Conservation (phyloP, 257 asterid species). For the Scutellaria barbata region DNA sequence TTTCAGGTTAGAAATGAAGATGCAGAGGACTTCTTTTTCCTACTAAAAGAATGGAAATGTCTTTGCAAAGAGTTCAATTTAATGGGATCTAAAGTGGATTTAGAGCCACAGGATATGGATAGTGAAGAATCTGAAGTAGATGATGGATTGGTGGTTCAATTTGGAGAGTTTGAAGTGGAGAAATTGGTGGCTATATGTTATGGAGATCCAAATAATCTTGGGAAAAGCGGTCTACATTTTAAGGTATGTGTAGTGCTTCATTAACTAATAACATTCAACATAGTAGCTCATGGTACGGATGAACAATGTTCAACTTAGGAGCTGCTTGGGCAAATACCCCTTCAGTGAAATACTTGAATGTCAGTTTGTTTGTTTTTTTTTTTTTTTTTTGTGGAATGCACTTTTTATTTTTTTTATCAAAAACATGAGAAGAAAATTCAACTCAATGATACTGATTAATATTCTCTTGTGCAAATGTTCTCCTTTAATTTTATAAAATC, state of each 20-base stretch:
- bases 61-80: constrained; percentile 45
- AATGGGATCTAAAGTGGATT: constrained; percentile 17
- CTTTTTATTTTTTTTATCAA: too few species aligned
- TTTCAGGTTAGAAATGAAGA: constrained; percentile 51
- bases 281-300: too few species aligned
- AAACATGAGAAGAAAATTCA: too few species aligned
- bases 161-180: constrained; percentile 48
- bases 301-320: too few species aligned
- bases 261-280: too few species aligned
- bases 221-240: constrained; percentile 39
- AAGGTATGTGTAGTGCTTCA: constrained; percentile 36
- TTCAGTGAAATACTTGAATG: too few species aligned
- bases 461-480: too few species aligned
- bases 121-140: constrained; percentile 34
- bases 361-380: not conserved
- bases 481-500: too few species aligned
- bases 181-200: constrained; percentile 45
- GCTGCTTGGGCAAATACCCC: too few species aligned
- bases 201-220: constrained; percentile 46
- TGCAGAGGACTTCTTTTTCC: constrained; percentile 41
- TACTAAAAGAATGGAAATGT: constrained; percentile 49
- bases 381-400: too few species aligned
- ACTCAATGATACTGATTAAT: too few species aligned
- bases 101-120: not conserved
- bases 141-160: constrained; percentile 27